These are phyloP conservation scores for Syncephalastrum sp. DNA, from an alignment of 371 early-diverging fungal species.

Conservation along the genomic window DNA sequence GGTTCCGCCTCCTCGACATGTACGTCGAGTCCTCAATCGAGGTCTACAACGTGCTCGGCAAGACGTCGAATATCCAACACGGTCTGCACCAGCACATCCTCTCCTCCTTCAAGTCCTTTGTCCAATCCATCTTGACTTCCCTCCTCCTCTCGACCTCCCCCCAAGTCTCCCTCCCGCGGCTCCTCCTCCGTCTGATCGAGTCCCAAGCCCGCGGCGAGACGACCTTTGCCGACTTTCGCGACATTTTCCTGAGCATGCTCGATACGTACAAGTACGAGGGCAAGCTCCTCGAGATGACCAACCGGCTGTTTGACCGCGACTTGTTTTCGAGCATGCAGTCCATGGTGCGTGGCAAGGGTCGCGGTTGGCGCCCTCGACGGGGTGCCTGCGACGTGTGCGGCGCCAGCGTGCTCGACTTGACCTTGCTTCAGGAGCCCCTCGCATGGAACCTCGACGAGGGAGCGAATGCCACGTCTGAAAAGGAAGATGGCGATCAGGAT, in stretches of 20 bases:
- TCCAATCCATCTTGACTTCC: slow-evolving; percentile 64
- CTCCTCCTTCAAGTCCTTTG: slow-evolving; percentile 59
- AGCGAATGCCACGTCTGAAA: background rate
- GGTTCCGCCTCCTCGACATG: slow-evolving; percentile 68
- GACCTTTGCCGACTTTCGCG: slow-evolving; percentile 73
- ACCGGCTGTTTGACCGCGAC: slow-evolving; percentile 67
- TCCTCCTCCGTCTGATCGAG: slow-evolving; percentile 63
- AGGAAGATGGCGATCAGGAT: slow-evolving; percentile 8
- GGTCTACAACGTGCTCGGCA: slow-evolving; percentile 23
- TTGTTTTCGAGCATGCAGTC: slow-evolving; percentile 58
- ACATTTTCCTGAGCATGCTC: slow-evolving; percentile 73
- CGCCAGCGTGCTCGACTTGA: slow-evolving; percentile 47
- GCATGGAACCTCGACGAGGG: slow-evolving; percentile 30
- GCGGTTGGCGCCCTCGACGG: slow-evolving; percentile 65
- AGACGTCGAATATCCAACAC: slow-evolving; percentile 13
- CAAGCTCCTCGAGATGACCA: slow-evolving; percentile 71
- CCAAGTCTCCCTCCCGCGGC: slow-evolving; percentile 65
- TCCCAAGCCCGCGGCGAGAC: slow-evolving; percentile 57
- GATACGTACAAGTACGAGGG: slow-evolving; percentile 78
- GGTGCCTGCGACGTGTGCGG: slow-evolving; percentile 61
- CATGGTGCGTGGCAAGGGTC: slow-evolving; percentile 53
- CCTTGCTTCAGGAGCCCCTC: slow-evolving; percentile 32
- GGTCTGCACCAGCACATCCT: slow-evolving; percentile 43
- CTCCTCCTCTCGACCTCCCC: slow-evolving; percentile 64
- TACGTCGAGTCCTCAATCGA: slow-evolving; percentile 57